Conservation (phyloP, 1,139 yeast species). For the Candida sp. region DNA sequence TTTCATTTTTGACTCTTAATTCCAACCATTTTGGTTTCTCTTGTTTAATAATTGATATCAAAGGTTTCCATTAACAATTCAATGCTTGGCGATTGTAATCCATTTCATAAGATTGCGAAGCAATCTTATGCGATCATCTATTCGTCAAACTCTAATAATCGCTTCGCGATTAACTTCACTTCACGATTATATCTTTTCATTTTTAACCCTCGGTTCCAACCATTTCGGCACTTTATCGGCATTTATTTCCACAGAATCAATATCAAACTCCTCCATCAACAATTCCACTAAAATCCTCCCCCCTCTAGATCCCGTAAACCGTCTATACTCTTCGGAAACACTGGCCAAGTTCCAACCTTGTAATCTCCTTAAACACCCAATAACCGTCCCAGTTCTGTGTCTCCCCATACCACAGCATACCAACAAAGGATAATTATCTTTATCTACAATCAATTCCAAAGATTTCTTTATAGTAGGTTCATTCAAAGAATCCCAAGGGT, state of each 20-base stretch:
- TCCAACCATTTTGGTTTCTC: too few species aligned
- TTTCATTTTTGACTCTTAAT: too few species aligned
- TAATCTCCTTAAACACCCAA: conserved; percentile 85
- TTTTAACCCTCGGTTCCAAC: conserved; percentile 6
- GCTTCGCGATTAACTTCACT: too few species aligned
- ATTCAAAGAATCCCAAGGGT: conserved; percentile 97
- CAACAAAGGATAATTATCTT: conserved; percentile 74
- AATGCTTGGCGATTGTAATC: too few species aligned
- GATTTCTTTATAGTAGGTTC: conserved; percentile 81
- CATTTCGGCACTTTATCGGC: conserved; percentile 11
- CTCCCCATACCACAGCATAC: conserved; percentile 99
- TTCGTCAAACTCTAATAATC: too few species aligned
- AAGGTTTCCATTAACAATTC: too few species aligned
- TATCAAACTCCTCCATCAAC: conserved; percentile 81
- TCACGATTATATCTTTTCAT: too few species aligned
- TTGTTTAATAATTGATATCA: too few species aligned
- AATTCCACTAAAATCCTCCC: conserved; percentile 90
- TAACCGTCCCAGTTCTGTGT: conserved; percentile 93
- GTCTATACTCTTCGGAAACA: conserved; percentile 88
- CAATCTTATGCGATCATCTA: too few species aligned
- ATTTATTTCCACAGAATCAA: conserved; percentile 49
- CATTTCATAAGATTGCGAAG: too few species aligned
- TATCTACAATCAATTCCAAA: conserved; percentile 67
- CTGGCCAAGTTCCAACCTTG: conserved; percentile 97
- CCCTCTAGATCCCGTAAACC: conserved; percentile 91